Conservation (phyloP, 2,329 filamentous ascomycete species). For the Hymenoscyphus linearis region DNA sequence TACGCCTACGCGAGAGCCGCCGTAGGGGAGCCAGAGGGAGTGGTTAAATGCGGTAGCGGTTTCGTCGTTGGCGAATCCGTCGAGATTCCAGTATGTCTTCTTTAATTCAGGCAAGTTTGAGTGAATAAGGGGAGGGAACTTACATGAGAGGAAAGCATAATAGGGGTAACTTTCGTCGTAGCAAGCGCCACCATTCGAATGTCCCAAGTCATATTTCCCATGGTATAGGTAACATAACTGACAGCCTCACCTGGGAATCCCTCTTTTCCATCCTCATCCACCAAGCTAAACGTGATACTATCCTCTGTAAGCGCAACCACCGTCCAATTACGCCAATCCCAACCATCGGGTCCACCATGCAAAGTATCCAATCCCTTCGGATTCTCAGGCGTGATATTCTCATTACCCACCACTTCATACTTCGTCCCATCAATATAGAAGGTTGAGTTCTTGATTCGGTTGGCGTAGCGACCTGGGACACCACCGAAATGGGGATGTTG, state of each 20-base stretch:
- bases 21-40: slow-evolving; percentile 67
- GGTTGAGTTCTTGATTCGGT: slow-evolving; percentile 73
- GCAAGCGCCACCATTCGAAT: slow-evolving; percentile 67
- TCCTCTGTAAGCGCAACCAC: slow-evolving; percentile 59
- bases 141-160: slow-evolving; percentile 67
- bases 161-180: slow-evolving; percentile 70
- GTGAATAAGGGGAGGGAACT: slow-evolving; percentile 6
- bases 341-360: slow-evolving; percentile 65
- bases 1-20: slow-evolving; percentile 60
- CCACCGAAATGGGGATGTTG: slow-evolving; percentile 67
- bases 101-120: not conserved
- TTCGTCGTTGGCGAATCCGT: slow-evolving; percentile 70
- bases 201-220: slow-evolving; percentile 63
- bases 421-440: slow-evolving; percentile 60
- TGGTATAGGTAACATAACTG: slow-evolving; percentile 67
- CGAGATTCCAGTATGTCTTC: slow-evolving; percentile 77
- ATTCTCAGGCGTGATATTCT: slow-evolving; percentile 47
- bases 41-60: slow-evolving; percentile 63
- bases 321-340: slow-evolving; percentile 75
- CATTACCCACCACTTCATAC: slow-evolving; percentile 59
- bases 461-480: slow-evolving; percentile 73
- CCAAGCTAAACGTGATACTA: slow-evolving; percentile 70
- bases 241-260: slow-evolving; percentile 76
- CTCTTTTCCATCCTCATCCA: slow-evolving; percentile 66
- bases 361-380: slow-evolving; percentile 57